These are phyloP conservation scores for Rhizopus delemar DNA, from an alignment of 371 early-diverging fungal genomes.

Conservation along the genomic window DNA sequence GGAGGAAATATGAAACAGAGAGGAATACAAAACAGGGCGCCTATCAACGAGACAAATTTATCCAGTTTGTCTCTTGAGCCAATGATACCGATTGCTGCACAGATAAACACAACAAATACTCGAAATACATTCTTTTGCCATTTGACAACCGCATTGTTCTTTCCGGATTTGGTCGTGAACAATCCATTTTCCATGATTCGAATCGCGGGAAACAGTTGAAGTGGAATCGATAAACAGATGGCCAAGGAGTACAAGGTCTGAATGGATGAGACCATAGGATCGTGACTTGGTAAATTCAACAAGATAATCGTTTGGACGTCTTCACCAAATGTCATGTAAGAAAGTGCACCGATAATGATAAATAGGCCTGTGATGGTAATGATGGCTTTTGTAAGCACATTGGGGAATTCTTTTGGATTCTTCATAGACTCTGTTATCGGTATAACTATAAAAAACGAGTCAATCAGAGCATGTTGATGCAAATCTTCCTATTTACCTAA, in stretches of 20 bases:
- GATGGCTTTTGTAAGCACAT: constrained; percentile 67
- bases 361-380: constrained; percentile 71
- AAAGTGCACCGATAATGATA: constrained; percentile 73
- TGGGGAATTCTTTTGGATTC: constrained; percentile 76
- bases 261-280: constrained; percentile 63
- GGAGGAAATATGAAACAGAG: constrained; percentile 83
- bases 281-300: constrained; percentile 73
- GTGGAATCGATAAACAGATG: constrained; percentile 83
- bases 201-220: constrained; percentile 82
- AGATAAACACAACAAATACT: constrained; percentile 58
- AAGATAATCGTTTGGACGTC: constrained; percentile 78
- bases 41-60: constrained; percentile 83
- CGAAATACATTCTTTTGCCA: constrained; percentile 90
- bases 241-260: constrained; percentile 83
- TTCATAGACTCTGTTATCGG: constrained; percentile 79
- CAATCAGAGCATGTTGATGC: background rate
- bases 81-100: constrained; percentile 73
- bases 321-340: constrained; percentile 81
- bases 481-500: constrained; percentile 43
- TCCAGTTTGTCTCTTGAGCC: constrained; percentile 77
- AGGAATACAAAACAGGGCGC: constrained; percentile 62
- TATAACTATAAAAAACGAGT: constrained; percentile 36
- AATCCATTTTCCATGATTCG: constrained; percentile 81
- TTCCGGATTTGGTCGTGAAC: constrained; percentile 67
- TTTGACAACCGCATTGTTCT: constrained; percentile 69